A percentile compares a stretch with the other conserved stretches of the same genome.
Evolutionary conservation across 2,329 filamentous ascomycete genomes (phyloP).

Genomic region (Aspergillus fumigatus): DNA sequence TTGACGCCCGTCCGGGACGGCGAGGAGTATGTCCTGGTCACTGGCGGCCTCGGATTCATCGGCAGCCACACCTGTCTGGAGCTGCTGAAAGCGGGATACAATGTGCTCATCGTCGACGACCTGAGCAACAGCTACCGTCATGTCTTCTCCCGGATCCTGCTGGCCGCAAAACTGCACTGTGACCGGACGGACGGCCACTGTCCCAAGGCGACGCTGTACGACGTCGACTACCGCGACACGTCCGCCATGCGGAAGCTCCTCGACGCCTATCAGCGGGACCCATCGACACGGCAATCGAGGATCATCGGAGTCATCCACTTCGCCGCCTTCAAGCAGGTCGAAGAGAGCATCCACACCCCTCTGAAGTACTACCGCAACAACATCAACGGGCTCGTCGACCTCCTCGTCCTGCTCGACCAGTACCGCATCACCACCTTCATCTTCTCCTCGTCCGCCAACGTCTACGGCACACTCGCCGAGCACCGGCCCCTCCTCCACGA

Average conservation of each 20-base stretch:
- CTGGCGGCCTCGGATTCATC: constrained; percentile 41
- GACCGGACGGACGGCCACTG: constrained; percentile 30
- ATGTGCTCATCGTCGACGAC: constrained; percentile 40
- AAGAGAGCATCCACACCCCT: constrained; percentile 57
- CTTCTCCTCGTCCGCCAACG: constrained; percentile 64
- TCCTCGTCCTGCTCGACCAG: constrained; percentile 53
- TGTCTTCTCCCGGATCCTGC: constrained; percentile 32
- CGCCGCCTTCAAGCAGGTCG: constrained; percentile 63
- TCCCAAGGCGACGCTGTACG: constrained; percentile 45
- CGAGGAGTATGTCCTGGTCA: constrained; percentile 42
- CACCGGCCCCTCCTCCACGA: constrained; percentile 51
- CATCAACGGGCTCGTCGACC: constrained; percentile 58
- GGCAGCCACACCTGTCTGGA: constrained; percentile 41
- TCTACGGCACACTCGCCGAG: constrained; percentile 56
- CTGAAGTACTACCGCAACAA: constrained; percentile 66
- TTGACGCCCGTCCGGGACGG: background rate
- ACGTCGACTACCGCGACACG: constrained; percentile 46
- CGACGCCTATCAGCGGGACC: constrained; percentile 35
- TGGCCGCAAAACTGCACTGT: constrained; percentile 33
- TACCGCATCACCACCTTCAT: constrained; percentile 62
- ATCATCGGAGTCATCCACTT: constrained; percentile 66
- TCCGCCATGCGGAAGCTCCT: constrained; percentile 41
- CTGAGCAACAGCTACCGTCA: constrained; percentile 36
- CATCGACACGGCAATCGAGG: constrained; percentile 39
- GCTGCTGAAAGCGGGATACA: constrained; percentile 38